Evolutionary conservation across 2,329 filamentous ascomycete species (phyloP), one percentile per base, ranked within the genome.

Genomic region (Cyphellophora attinorum): DNA sequence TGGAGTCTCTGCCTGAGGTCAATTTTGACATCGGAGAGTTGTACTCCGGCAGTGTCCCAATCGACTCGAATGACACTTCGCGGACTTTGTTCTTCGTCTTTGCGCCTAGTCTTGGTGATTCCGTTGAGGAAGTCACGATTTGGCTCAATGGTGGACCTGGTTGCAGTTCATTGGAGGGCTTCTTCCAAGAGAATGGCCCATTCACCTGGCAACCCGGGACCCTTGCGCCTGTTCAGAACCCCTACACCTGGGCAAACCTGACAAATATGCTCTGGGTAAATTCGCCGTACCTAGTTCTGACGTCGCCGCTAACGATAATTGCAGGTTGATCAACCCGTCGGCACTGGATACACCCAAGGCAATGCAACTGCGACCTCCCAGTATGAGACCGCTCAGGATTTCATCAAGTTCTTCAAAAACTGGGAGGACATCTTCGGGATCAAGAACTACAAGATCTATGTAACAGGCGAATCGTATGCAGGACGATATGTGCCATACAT

Each of bases 401-500:
- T 72, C 40, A 55, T 61, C 4, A 61, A 65, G 2, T 72, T 69
- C 51, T 70, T 59, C 58, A 66, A 67, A 53, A 69, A 71, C 42
- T 76, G 75, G 45, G 37, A 45, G 28, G 39, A 29, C 4, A 38
- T 45, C 16, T 45, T 45, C 35, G 60, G 61, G 11, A 52, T 72
- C 37, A 57, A 69, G 25, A 60, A 62, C 14, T 66, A 60, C 51
- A 67, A 69, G 44, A 64, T 71, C 2, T 74, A 70, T 44, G 51
- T 74, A 16, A 67, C 70, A 3, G 70, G 70, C 34, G 70, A 74
- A 44, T 64, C 59, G 2, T 74, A 74, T 47, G 69, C 64, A 3
- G 69, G 64, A 11, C 57, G 54, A 44, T 75, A 74, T 44, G 65
- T 73, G 4, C 70, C 72, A 0, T 74, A 75, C 27, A 42, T 44